Base-by-base conservation (phyloP, 768 basidiomycete genomes). In the Psilocybe cubensis region DNA sequence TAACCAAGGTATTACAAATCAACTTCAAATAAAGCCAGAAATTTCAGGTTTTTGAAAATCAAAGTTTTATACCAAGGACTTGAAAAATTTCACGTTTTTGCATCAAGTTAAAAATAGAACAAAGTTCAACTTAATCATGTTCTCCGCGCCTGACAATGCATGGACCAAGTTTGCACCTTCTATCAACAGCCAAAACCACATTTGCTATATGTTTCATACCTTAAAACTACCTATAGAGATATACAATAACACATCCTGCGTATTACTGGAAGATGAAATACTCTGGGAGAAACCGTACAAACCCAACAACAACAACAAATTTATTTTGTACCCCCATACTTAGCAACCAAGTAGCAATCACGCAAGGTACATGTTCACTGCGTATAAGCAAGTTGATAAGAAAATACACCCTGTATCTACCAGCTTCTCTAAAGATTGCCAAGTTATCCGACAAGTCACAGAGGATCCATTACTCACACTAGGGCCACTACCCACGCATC, bases 351-450 rank as follows among this genome's bases (percentile, higher is more conserved):
- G 21, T 7, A 6, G 5, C 21, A n/a, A 42, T 7, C 8, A 35
- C n/a, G 4, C 49, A 1, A 28, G 33, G 25, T 35, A 20, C 38
- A 33, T 46, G 6, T 55, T 55, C 17, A 62, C 58, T 9, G 58
- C 61, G 3, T 65, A 18, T 44, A 74, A 44, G 40, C 68, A 33
- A 29, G 43, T 27, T 18, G 59, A 38, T 56, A 72, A 33, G 60
- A 72, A 57, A 25, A 50, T 4, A 60, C 61, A 9, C 59, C 76
- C 47, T 61, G 71, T 8, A 4, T 51, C 75, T 58, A 71, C 64
- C 60, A 8, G 61, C 64, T 38, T 56, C 10, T 62, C 63, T 2
- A 23, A 43, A 8, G 28, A 61, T 1, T 61, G 21, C 23, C 41
- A 23, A n/a, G 48, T 64, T 1, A 44, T 3, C 17, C 45, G 57